Percentiles rank a stretch among this genome's conserved stretches.
phyloP scores from a whole-genome alignment of 176 grass and related monocot genomes.

The Aegilops bicornis region DNA sequence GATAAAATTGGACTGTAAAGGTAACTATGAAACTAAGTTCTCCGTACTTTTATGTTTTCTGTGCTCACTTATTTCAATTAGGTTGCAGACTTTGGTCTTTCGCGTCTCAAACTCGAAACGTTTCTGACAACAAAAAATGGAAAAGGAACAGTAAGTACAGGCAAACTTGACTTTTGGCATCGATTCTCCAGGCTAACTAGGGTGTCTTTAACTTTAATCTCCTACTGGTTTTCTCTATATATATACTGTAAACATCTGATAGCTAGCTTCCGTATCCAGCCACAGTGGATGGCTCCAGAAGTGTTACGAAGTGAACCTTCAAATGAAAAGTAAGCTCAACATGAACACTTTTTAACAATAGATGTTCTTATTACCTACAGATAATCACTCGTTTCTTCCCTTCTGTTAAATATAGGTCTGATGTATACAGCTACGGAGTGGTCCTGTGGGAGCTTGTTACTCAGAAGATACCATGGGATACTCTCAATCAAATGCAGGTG shows the following conservation, averaged over 20 bases:
- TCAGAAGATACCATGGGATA: no score
- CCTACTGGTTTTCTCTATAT: background rate
- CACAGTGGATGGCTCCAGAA: conserved; percentile 99
- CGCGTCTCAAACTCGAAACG: conserved; percentile 77
- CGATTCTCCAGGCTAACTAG: background rate
- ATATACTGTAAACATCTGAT: conserved; percentile 4
- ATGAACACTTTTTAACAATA: background rate
- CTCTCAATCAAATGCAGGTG: no score
- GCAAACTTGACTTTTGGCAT: conserved; percentile 2
- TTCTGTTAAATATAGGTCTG: conserved; percentile 65
- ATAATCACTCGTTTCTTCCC: background rate
- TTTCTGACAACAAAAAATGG: conserved; percentile 82
- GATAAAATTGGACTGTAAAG: conserved; percentile 99
- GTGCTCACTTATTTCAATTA: conserved; percentile 27
- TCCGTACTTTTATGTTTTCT: background rate
- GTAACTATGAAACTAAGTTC: conserved; percentile 30
- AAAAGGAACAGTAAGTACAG: conserved; percentile 87
- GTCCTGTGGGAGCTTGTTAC: conserved; percentile 59
- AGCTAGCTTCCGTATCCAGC: conserved; percentile 47
- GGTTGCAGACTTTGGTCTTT: conserved; percentile 98
- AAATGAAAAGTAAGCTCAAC: conserved; percentile 70
- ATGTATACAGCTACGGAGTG: conserved; percentile 91
- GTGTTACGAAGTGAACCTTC: conserved; percentile 88
- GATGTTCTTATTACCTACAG: background rate
- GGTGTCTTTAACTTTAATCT: conserved; percentile 10